Evolutionary conservation across 1,139 yeast genomes (phyloP), one percentile per base, ranked within the genome.

Genomic region (Geotrichum klebahnii): DNA sequence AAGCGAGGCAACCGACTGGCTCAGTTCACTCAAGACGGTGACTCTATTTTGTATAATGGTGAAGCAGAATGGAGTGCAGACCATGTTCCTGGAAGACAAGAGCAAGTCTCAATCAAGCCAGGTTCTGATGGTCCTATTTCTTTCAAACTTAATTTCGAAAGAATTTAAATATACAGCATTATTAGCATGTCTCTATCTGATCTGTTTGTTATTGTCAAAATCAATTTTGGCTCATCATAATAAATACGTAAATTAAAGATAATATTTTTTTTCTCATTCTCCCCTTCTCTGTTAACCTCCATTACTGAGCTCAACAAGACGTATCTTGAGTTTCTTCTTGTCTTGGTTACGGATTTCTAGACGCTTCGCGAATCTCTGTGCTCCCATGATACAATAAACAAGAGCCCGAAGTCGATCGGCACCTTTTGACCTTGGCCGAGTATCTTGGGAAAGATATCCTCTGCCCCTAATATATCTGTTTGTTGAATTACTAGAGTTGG

Each of bases 1-100:
- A 61, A 61, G n/a, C 35, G 50, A 5, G 54, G 57, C 8, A 60
- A 59, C 19, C 37, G 56, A 3, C 59, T 63, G 8, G 62, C 65
- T 5, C 68, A 68, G 53, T 68, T 68, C 55, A 65, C 67, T 23
- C 48, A 59, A 22, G 59, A 61, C 29, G 58, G 48, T 29, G 60
- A 61, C 37, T 41, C 54, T 26, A 60, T 88, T 16, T 75, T 80
- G 1, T 84, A 80, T 59, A 88, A 88, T 16, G 94, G 90, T 3
- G 71, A 71, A 22, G 67, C 68, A 20, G 65, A 70, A 28, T 88
- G 95, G 95, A 78, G 85, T 55, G 79, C 86, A 9, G 74, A 73
- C 9, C 64, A 64, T 2, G 69, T 69, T 1, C 82, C 87, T 2
- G 67, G 69, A 1, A 71, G 75, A 32, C 75, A 71, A 51, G 68